Evolutionary conservation across 2,329 filamentous ascomycete species (phyloP), one percentile per base, ranked within the genome.

Genomic region (Cordyceps tenuipes): DNA sequence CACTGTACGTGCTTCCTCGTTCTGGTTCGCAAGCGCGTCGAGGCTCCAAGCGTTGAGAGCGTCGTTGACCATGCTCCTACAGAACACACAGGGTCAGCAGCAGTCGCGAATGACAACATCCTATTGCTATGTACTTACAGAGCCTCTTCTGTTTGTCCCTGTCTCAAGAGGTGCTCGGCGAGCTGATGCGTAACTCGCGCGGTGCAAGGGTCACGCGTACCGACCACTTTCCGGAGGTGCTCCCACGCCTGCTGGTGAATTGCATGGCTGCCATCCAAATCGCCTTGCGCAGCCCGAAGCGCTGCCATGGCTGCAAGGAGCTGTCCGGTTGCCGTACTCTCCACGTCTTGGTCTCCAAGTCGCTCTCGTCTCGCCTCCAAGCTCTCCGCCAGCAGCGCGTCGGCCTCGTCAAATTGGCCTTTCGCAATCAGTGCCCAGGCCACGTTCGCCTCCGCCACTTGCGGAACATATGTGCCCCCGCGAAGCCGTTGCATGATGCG

Each of bases 391-490:
- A 63, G 51, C 36, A 63, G 46, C 19, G 46, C 39, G 36, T 56
- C 50, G 47, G 50, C 56, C 26, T 61, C 62, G 7, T 60, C 56
- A 1, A 60, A 29, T 13, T 51, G 59, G 23, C 56, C 46, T 43
- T 63, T 59, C n/a, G 49, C 56, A n/a, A 63, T 44, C 6, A 63
- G 56, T n/a, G 55, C 54, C 62, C 54, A 60, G 3, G 50, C 54
- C 7, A 63, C 2, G n/a, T 46, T 63, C 17, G 59, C 62, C 51
- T 63, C 62, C 15, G 53, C 29, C 3, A 26, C 55, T 7, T 43
- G 39, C 17, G 62, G 62, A 17, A 63, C 53, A 46, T 63, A 63
- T 23, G 61, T 56, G 36, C 43, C 34, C 15, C 55, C 44, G 26
- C 10, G 43, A 3, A 56, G 26, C 43, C 53, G 51, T 13, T 9